Evolutionary conservation across 2,329 filamentous ascomycete genomes (phyloP), one percentile per base, ranked within the genome.

Genomic region (Juglanconis juglandina): DNA sequence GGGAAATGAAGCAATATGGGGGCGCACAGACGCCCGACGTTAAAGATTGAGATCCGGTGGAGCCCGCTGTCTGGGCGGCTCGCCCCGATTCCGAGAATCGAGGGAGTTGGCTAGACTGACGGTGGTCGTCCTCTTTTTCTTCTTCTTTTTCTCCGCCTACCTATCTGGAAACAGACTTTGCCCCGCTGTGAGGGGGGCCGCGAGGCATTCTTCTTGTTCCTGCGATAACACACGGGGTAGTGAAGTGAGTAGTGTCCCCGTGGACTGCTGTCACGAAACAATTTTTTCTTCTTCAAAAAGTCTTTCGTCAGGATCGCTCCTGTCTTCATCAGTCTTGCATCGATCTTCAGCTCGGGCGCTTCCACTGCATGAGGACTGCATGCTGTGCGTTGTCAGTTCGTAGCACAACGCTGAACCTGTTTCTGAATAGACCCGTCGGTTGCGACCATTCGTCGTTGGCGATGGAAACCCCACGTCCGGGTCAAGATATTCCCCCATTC

Each of bases 61-160:
- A 51, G 48, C 53, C 60, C 41, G 37, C 54, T 47, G 35, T 62
- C 57, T 46, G 42, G 57, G 56, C 60, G 60, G 60, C 55, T 62
- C 60, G 60, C 60, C 60, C 60, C 60, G 60, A 49, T 33, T 62
- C 60, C 60, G 60, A 53, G 34, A 56, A 44, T 49, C 48, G 14
- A 51, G 39, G 46, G 51, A 49, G 37, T 46, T 52, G 8, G 42
- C 13, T 46, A 41, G 39, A 14, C 39, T 14, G 39, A 41, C n/a
- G 39, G 10, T 41, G 11, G 39, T 14, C n/a, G 10, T 41, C 5
- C 4, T 41, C 35, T 39, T 39, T 6, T 39, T 11, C 11, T 6
- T 39, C 35, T 39, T 39, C 11, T 39, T 39, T 39, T 39, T 39
- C 35, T 39, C 35, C n/a, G n/a, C n/a, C n/a, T n/a, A n/a, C n/a